Base-by-base conservation (phyloP, 192 early-diverging fungal genomes). In the Podila horticola region DNA sequence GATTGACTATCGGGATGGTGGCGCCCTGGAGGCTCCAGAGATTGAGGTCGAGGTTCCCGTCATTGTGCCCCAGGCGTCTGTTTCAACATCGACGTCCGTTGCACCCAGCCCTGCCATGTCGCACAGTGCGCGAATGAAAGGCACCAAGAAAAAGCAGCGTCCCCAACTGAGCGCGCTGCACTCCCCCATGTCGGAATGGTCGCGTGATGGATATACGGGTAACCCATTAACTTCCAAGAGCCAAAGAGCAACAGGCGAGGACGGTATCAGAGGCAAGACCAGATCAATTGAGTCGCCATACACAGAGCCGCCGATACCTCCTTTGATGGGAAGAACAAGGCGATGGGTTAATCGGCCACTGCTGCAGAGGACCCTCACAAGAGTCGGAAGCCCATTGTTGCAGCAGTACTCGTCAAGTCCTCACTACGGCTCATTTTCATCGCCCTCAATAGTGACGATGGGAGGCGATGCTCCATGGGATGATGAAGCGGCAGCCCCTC, bases 41-140 rank as follows among this genome's bases (percentile, higher is more conserved):
- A 79, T 79, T 28, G 52, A 72, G 15, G 70, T 79, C 5, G 76
- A 79, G 7, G 76, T 72, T 7, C 76, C 76, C 0, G 70, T 79
- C n/a, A 72, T 79, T 64, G 57, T 79, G 5, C 41, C 76, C 30
- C 69, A 71, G 38, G 24, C 28, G 30, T 63, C 71, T 1, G 30
- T 41, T 4, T 64, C 70, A 15, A 10, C 55, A 10, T 8, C 62
- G 34, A 19, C 52, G 0, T 81, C 67, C 4, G 26, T 26, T 19
- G 59, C 30, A 8, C 0, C 22, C 13, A 61, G 59, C 30, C 77
- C 77, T 19, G 51, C 49, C 15, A 24, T 64, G 28, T 72, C 76
- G 15, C 48, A 52, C 22, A 29, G 49, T 12, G 52, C 52, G 3
- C 75, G 51, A 55, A 31, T 48, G 30, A n/a, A 10, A 4, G 48